Evolutionary conservation across 495 filamentous ascomycete species (phyloP), one percentile per base, ranked within the genome.

Genomic region (Aspergillus homomorphus): DNA sequence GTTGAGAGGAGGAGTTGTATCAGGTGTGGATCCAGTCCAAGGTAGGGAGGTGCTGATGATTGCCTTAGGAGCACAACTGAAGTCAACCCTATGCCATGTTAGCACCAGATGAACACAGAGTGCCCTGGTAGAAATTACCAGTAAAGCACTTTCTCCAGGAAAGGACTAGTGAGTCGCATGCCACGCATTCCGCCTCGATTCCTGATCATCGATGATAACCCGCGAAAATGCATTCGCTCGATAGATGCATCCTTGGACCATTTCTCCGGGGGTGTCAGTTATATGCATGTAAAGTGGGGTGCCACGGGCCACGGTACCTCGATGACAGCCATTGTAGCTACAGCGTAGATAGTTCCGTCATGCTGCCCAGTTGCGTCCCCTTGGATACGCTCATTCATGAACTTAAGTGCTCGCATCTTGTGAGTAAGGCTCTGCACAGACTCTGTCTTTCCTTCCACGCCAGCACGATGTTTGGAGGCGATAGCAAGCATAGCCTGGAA

Each of bases 271-370:
- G 2, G 12, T 42, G 52, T 65, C 51, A 65, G 58, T 51, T 20
- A 41, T 14, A 20, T 57, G 4, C 22, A 51, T 19, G 52, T 46
- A 43, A 30, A 22, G n/a, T 26, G 44, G 4, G 19, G 10, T 20
- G 15, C 7, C 46, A 44, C 3, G 45, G 30, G 18, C 33, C 16
- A 51, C 10, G 41, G 41, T 67, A 69, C 67, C 64, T 69, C 67
- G 43, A 69, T 69, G n/a, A 69, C 67, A 60, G 67, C 67, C 67
- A 69, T 69, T 9, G 67, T 69, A 33, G 67, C 67, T 18, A 67
- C 62, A 16, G 67, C 65, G 45, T 69, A 69, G 23, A 69, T 67
- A 45, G 61, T 67, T 19, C 64, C 64, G 44, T 69, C 67, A 46
- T 52, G 56, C 21, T 62, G 62, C 16, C 62, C 67, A 44, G 42